A percentile compares a stretch with the other conserved stretches of the same genome.
These are phyloP conservation scores for Phylloporus sp. DNA, from an alignment of 768 basidiomycete genomes.

Conservation along the genomic window DNA sequence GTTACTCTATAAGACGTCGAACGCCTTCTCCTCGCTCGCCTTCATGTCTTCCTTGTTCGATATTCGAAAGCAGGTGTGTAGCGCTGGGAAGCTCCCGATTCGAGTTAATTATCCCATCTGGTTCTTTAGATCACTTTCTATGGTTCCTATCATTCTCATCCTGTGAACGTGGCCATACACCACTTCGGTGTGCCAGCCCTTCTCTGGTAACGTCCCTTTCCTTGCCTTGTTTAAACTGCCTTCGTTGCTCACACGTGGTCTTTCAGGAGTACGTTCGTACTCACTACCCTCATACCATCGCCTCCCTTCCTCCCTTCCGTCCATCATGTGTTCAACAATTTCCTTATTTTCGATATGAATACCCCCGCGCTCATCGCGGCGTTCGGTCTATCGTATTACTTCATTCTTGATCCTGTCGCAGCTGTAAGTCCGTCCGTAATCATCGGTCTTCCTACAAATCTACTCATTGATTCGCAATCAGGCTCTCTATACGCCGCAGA, in stretches of 20 bases:
- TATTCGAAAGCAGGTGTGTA: slow-evolving; percentile 61
- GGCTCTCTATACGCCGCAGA: slow-evolving; percentile 78
- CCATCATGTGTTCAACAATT: slow-evolving; percentile 50
- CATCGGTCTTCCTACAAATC: background rate
- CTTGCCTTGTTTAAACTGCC: slow-evolving; percentile 8
- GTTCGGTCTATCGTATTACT: slow-evolving; percentile 70
- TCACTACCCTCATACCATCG: slow-evolving; percentile 45
- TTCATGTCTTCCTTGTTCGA: slow-evolving; percentile 50
- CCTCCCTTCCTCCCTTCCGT: slow-evolving; percentile 51
- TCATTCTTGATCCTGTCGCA: slow-evolving; percentile 73
- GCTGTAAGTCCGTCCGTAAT: slow-evolving; percentile 72
- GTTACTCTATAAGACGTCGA: too few species aligned
- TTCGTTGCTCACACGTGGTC: slow-evolving; percentile 3
- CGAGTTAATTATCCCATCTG: slow-evolving; percentile 5
- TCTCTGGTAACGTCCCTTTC: slow-evolving; percentile 53
- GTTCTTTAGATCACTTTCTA: slow-evolving; percentile 77
- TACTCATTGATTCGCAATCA: slow-evolving; percentile 29
- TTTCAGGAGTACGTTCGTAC: slow-evolving; percentile 57
- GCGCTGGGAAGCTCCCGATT: slow-evolving; percentile 1
- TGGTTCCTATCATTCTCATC: slow-evolving; percentile 86
- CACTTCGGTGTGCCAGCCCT: slow-evolving; percentile 79
- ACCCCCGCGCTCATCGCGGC: slow-evolving; percentile 52
- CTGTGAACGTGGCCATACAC: slow-evolving; percentile 80
- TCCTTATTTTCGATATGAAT: slow-evolving; percentile 69
- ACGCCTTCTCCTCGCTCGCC: background rate